Evolutionary conservation across 805 yeast species (phyloP).

Genomic region (Candida multigemmis): DNA sequence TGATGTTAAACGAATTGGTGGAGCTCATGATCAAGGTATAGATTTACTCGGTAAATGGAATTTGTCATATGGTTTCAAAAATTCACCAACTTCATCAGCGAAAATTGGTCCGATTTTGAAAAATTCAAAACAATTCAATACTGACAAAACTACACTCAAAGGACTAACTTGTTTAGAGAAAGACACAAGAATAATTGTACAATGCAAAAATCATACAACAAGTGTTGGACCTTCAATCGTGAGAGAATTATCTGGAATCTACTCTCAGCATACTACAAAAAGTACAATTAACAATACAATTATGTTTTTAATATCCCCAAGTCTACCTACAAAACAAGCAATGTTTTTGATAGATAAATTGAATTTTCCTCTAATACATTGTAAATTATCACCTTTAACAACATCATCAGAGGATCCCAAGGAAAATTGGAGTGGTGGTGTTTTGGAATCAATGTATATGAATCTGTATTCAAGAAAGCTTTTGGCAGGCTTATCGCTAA

Average conservation of each 20-base stretch:
- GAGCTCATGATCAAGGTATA: conserved; percentile 48
- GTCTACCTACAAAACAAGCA: conserved; percentile 39
- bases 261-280: conserved; percentile 22
- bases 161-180: conserved; percentile 10
- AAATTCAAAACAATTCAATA: conserved; percentile 9
- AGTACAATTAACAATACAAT: conserved; percentile 12
- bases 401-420: conserved; percentile 7
- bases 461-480: conserved; percentile 11
- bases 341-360: conserved; percentile 34
- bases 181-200: conserved; percentile 38
- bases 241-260: conserved; percentile 48
- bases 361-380: conserved; percentile 35
- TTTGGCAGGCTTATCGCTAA: no score
- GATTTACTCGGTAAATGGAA: conserved; percentile 50
- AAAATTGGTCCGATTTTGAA: conserved; percentile 7
- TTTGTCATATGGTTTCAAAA: conserved; percentile 13
- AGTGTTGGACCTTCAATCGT: conserved; percentile 38
- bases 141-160: conserved; percentile 1
- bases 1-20: conserved; percentile 39
- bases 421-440: conserved; percentile 30
- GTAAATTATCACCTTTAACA: conserved; percentile 26
- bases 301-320: conserved; percentile 39
- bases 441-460: conserved; percentile 10
- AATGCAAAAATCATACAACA: conserved; percentile 42
- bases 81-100: conserved; percentile 1